Percentiles rank a stretch among this genome's conserved stretches.
These are phyloP conservation scores for Vigna radiata DNA, from an alignment of 306 rosid species.

Conservation along the genomic window DNA sequence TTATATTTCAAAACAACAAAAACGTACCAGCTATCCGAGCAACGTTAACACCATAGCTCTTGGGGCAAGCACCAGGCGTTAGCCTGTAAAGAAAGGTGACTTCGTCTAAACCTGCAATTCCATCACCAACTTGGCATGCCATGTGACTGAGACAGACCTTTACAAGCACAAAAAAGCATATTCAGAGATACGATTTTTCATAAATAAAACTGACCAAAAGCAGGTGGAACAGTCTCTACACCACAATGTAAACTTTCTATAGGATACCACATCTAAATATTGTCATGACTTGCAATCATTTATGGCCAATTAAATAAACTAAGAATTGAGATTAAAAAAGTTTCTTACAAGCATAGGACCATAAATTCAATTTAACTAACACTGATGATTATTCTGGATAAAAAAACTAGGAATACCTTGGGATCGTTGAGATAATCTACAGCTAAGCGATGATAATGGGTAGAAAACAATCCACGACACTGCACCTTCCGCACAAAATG, in stretches of 20 bases:
- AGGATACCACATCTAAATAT: conserved; percentile 29
- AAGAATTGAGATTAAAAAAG: conserved; percentile 11
- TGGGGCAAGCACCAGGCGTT: conserved; percentile 90
- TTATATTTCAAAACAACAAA: conserved; percentile 24
- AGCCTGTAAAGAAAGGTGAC: conserved; percentile 93
- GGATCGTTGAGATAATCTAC: conserved; percentile 68
- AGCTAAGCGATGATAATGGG: conserved; percentile 89
- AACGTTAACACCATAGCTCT: conserved; percentile 96
- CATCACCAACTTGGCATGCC: conserved; percentile 92
- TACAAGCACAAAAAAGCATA: conserved; percentile 34
- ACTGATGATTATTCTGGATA: conserved; percentile 17
- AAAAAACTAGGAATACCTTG: conserved; percentile 53
- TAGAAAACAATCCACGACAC: conserved; percentile 91
- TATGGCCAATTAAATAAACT: conserved; percentile 3
- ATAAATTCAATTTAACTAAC: neutral
- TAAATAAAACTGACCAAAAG: conserved; percentile 36
- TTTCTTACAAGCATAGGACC: conserved; percentile 32
- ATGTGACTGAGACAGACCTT: conserved; percentile 91
- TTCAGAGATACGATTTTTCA: conserved; percentile 41
- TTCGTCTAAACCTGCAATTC: conserved; percentile 75
- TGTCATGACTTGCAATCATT: neutral
- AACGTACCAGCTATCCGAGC: conserved; percentile 89
- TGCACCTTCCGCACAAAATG: conserved; percentile 80
- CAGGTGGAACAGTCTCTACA: conserved; percentile 7
- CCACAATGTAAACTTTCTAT: conserved; percentile 19